Conservation (phyloP, 805 yeast genomes). For the Candida loeiensis region DNA sequence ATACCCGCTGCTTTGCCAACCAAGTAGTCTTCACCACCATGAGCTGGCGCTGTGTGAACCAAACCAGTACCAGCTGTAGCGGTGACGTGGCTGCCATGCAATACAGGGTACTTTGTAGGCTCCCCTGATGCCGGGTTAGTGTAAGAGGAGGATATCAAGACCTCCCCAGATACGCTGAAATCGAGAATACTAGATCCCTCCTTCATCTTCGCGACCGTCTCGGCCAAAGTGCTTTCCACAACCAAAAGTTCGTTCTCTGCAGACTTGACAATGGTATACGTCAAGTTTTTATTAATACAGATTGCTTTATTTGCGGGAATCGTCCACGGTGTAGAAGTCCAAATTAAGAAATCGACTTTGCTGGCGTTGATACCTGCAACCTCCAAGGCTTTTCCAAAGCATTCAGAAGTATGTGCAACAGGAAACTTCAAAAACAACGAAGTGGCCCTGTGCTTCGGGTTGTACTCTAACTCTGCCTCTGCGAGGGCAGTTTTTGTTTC, state of each 20-base stretch:
- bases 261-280: slow-evolving; percentile 48
- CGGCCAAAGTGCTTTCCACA: slow-evolving; percentile 52
- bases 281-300: slow-evolving; percentile 57
- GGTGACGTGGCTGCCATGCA: slow-evolving; percentile 81
- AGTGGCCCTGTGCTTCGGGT: slow-evolving; percentile 60
- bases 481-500: slow-evolving; percentile 93
- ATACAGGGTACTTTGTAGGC: slow-evolving; percentile 46
- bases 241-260: slow-evolving; percentile 43
- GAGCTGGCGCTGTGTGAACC: slow-evolving; percentile 98
- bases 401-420: slow-evolving; percentile 19
- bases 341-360: slow-evolving; percentile 48
- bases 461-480: slow-evolving; percentile 92
- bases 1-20: slow-evolving; percentile 59
- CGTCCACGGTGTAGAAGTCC: slow-evolving; percentile 99
- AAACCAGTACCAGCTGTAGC: slow-evolving; percentile 86
- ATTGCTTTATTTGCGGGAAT: slow-evolving; percentile 83
- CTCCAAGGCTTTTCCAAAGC: slow-evolving; percentile 9
- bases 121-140: slow-evolving; percentile 49
- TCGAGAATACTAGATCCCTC: slow-evolving; percentile 4
- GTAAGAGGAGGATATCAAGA: slow-evolving; percentile 40
- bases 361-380: slow-evolving; percentile 3
- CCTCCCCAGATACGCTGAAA: slow-evolving; percentile 20
- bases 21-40: slow-evolving; percentile 89
- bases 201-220: slow-evolving; percentile 32
- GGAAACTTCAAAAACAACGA: slow-evolving; percentile 73